These are phyloP conservation scores for Lipomyces mesembrius DNA, from an alignment of 805 yeast genomes.

Conservation along the genomic window DNA sequence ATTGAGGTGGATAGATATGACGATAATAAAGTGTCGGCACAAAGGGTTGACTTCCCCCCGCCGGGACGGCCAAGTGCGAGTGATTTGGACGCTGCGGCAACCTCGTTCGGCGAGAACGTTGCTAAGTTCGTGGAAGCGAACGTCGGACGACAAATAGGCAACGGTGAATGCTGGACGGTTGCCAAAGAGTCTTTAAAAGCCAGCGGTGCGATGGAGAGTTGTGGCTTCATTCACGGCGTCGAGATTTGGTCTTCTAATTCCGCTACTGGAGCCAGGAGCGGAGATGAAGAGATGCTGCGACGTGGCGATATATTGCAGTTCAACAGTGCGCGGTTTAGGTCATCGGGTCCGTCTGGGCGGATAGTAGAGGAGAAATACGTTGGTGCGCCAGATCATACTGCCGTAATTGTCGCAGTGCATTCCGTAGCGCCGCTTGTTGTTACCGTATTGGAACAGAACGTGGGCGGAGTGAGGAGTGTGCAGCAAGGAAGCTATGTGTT, in stretches of 20 bases:
- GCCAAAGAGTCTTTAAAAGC: slow-evolving; percentile 46
- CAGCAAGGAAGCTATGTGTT: slow-evolving; percentile 43
- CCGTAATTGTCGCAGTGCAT: slow-evolving; percentile 43
- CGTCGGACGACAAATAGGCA: slow-evolving; percentile 45
- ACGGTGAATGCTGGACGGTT: slow-evolving; percentile 51
- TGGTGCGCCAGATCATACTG: slow-evolving; percentile 48
- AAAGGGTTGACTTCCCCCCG: slow-evolving; percentile 48
- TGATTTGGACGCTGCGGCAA: slow-evolving; percentile 41
- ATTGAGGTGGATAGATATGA: slow-evolving; percentile 44
- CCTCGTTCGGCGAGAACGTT: slow-evolving; percentile 44
- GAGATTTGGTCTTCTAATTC: slow-evolving; percentile 10
- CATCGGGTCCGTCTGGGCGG: slow-evolving; percentile 27
- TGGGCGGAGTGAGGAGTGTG: slow-evolving; percentile 43
- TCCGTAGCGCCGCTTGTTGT: slow-evolving; percentile 28
- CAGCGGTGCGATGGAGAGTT: slow-evolving; percentile 34
- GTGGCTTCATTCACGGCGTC: slow-evolving; percentile 29
- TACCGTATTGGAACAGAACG: slow-evolving; percentile 45
- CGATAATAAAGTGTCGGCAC: slow-evolving; percentile 45
- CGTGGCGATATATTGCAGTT: slow-evolving; percentile 49
- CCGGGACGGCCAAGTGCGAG: slow-evolving; percentile 46
- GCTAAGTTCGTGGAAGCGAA: slow-evolving; percentile 47
- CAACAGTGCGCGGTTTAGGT: slow-evolving; percentile 40
- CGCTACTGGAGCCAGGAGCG: slow-evolving; percentile 14
- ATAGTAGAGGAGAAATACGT: slow-evolving; percentile 26
- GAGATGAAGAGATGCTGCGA: slow-evolving; percentile 39